Base-by-base conservation (phyloP, 169 alveolate genomes). In the Eimeria brunetti region DNA sequence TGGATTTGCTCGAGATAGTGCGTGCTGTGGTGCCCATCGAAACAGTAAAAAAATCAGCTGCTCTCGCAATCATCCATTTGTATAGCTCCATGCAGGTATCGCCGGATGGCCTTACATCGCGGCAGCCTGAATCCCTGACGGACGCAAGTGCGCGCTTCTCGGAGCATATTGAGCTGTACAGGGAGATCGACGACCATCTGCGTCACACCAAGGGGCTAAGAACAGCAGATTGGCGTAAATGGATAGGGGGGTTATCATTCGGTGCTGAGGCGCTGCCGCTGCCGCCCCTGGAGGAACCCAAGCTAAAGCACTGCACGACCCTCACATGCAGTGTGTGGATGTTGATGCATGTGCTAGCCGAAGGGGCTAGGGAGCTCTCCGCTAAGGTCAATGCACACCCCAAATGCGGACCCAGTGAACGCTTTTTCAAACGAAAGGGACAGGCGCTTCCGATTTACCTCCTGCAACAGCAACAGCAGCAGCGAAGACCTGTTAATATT, bases 311-410 rank as follows among this genome's bases (percentile, higher is more conserved):
- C 67, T 92, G 95, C 92, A 64, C 53, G 27, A 92, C 95, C 12
- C 49, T 64, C 51, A 71, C 89, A n/a, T 92, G 95, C 78, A 88
- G 95, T 44, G 92, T 92, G 51, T 92, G 95, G 95, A 92, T 75
- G 62, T 67, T 92, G 56, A 36, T 92, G 75, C 95, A 92, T 69
- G 33, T 92, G 56, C 71, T 92, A 5, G 95, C 93, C 7, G 95
- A 92, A 27, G 95, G 95, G 62, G 73, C 78, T 53, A 58, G 14
- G 24, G 88, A 62, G 60, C 76, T 85, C 49, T 46, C 91, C 33
- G 64, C 11, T 27, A 46, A 85, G 46, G 60, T 85, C 49, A 60
- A 20, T 33, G 80, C 49, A 36, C 76, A 85, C 67, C 62, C 78
- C 38, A 85, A 85, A 36, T 85, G 85, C 67, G 85, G 85, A 36